Conservation (phyloP, 805 yeast genomes). For the Teunomyces atbi region DNA sequence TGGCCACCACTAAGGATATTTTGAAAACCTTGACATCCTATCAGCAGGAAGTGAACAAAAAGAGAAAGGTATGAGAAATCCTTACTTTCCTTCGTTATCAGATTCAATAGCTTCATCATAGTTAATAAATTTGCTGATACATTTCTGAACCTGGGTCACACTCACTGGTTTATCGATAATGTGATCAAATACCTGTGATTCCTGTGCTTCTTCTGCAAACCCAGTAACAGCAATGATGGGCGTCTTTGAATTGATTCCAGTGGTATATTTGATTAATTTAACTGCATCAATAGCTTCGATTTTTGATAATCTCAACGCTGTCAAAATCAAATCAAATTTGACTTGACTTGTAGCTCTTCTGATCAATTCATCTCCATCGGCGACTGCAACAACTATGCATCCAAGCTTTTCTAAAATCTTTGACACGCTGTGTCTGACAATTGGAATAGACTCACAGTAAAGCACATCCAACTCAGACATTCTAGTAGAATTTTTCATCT, state of each 20-base stretch:
- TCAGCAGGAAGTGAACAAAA: slow-evolving; percentile 1
- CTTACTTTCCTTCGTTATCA: slow-evolving; percentile 18
- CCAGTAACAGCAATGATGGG: slow-evolving; percentile 77
- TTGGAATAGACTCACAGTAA: slow-evolving; percentile 85
- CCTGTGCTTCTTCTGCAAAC: slow-evolving; percentile 62
- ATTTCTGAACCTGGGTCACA: slow-evolving; percentile 17
- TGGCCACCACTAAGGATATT: not conserved
- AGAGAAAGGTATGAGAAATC: not conserved
- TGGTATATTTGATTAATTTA: slow-evolving; percentile 70
- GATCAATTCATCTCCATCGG: slow-evolving; percentile 79
- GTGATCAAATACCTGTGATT: slow-evolving; percentile 57
- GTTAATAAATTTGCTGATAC: slow-evolving; percentile 18
- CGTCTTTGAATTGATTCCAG: slow-evolving; percentile 72
- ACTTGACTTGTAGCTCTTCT: slow-evolving; percentile 80
- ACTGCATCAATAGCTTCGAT: slow-evolving; percentile 75
- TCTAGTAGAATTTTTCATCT: not conserved
- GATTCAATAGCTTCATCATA: slow-evolving; percentile 29
- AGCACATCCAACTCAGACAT: slow-evolving; percentile 57
- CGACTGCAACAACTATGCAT: slow-evolving; percentile 74
- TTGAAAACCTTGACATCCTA: not conserved
- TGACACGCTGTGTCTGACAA: slow-evolving; percentile 65
- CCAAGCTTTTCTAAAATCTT: slow-evolving; percentile 66
- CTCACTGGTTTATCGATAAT: slow-evolving; percentile 71
- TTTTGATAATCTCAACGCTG: slow-evolving; percentile 68
- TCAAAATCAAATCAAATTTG: slow-evolving; percentile 78